Evolutionary conservation across 208 protist genomes (phyloP).

Genomic region (Leishmania tropica): DNA sequence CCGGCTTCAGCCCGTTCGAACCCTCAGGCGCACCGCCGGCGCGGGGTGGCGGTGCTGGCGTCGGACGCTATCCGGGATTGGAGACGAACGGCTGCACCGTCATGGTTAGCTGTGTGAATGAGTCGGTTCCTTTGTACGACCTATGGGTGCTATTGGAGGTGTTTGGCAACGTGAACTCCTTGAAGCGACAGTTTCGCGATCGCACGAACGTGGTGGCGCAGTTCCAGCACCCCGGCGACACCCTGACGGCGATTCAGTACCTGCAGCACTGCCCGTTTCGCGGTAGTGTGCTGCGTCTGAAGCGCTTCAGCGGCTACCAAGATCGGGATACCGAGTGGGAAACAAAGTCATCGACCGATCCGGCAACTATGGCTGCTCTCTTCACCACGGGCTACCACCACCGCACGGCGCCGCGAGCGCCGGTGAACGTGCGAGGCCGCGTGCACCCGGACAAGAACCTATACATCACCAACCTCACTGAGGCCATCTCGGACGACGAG

Average conservation of each 20-base stretch:
- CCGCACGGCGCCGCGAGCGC: constrained; percentile 63
- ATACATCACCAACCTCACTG: constrained; percentile 80
- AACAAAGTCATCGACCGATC: constrained; percentile 71
- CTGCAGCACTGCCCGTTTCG: constrained; percentile 79
- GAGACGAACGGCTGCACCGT: constrained; percentile 48
- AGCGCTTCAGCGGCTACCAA: constrained; percentile 77
- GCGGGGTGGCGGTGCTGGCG: constrained; percentile 9
- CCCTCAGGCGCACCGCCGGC: not conserved
- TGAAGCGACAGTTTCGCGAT: constrained; percentile 79
- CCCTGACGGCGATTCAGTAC: constrained; percentile 66
- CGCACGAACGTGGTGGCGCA: constrained; percentile 77
- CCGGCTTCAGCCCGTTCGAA: constrained; percentile 26
- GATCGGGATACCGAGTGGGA: constrained; percentile 82
- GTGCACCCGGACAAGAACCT: constrained; percentile 74
- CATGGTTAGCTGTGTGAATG: constrained; percentile 67
- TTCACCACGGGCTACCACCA: constrained; percentile 84
- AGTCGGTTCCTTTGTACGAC: constrained; percentile 72
- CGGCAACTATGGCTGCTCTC: constrained; percentile 53
- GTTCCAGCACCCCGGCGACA: constrained; percentile 78
- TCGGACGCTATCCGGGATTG: not conserved
- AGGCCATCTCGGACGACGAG: constrained; percentile 67
- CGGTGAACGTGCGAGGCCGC: constrained; percentile 73
- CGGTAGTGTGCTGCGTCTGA: constrained; percentile 56
- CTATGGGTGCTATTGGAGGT: constrained; percentile 91
- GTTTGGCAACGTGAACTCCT: constrained; percentile 87